Conservation (phyloP, 169 alveolate genomes). For the Neospora caninum region DNA sequence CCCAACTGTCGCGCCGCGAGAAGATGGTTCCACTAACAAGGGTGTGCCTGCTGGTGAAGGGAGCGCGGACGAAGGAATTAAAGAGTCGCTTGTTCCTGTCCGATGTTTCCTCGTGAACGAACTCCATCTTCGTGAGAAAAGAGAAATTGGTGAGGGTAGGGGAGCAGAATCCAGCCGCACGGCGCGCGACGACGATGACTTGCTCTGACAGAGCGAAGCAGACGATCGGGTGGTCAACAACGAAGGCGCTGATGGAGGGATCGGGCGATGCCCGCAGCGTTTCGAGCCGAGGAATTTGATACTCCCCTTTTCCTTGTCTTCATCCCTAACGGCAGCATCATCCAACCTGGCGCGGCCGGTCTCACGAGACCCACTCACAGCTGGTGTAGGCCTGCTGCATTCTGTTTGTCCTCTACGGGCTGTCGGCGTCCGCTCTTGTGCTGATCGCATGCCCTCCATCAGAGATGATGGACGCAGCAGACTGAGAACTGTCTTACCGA, state of each 20-base stretch:
- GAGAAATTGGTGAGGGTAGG: background rate
- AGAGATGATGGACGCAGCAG: background rate
- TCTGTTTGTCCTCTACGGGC: background rate
- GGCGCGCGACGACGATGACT: background rate
- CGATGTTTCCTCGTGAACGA: background rate
- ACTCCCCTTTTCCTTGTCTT: background rate
- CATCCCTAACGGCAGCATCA: background rate
- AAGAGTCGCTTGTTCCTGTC: background rate
- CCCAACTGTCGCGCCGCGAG: background rate
- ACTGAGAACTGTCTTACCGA: no score
- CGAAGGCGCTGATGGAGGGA: background rate
- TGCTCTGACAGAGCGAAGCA: background rate
- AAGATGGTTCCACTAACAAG: background rate
- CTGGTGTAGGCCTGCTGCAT: background rate
- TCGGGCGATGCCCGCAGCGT: background rate
- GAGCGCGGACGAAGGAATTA: background rate
- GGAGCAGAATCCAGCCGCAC: background rate
- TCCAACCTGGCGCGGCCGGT: background rate
- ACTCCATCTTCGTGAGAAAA: background rate
- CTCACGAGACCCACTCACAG: background rate
- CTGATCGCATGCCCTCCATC: background rate
- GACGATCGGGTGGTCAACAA: background rate
- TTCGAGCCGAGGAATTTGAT: background rate
- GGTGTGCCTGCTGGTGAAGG: background rate
- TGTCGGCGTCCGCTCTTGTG: background rate